Percentiles rank a stretch among this genome's conserved stretches.
Evolutionary conservation across 768 basidiomycete species (phyloP).

Genomic region (Pleurotus pulmonarius): DNA sequence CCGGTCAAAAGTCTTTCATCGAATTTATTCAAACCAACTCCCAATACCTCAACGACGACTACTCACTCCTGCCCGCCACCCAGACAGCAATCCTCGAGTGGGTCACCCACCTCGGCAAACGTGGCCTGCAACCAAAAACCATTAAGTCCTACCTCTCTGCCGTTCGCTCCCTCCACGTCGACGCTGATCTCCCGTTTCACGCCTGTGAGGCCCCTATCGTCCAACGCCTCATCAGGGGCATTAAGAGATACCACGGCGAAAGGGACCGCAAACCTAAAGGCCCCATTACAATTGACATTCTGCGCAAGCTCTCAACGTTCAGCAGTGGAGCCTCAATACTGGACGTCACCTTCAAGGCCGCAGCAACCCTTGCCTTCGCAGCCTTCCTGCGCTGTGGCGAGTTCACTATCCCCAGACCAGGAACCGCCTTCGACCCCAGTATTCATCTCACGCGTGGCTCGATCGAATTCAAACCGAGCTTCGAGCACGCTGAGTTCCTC

Average conservation of each 20-base stretch:
- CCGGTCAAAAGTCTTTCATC: background rate
- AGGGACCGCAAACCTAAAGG: background rate
- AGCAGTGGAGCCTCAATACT: background rate
- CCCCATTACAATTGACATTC: background rate
- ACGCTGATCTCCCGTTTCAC: background rate
- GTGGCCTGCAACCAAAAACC: conserved; percentile 9
- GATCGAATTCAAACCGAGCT: background rate
- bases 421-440: background rate
- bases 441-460: background rate
- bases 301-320: background rate
- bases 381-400: too few relatives aligned
- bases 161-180: too few relatives aligned
- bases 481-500: background rate
- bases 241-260: background rate
- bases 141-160: too few relatives aligned
- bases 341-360: background rate
- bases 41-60: conserved; percentile 11
- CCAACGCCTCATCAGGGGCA: background rate
- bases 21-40: conserved; percentile 1
- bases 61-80: conserved; percentile 13
- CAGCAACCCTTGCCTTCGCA: too few relatives aligned
- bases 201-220: conserved; percentile 1
- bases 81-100: conserved; percentile 15
- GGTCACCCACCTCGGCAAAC: conserved; percentile 14
- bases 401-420: too few relatives aligned